Conservation (phyloP, 495 filamentous ascomycete species). For the Schizothecium vesticola region DNA sequence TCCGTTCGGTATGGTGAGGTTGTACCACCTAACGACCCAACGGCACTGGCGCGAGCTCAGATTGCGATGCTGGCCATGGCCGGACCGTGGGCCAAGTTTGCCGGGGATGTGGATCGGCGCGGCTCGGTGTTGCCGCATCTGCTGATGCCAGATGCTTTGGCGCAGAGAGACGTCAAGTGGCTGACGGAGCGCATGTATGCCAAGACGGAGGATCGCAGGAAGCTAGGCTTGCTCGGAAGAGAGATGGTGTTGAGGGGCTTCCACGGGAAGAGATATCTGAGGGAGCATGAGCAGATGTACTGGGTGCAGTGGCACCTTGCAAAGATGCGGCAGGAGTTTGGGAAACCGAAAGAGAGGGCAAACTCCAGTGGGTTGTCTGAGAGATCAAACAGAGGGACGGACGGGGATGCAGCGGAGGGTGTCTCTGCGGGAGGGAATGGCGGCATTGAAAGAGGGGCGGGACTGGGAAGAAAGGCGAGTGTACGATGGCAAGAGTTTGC, state of each 20-base stretch:
- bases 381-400: background rate
- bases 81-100: conserved; percentile 48
- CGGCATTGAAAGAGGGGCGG: background rate
- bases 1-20: conserved; percentile 53
- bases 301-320: conserved; percentile 44
- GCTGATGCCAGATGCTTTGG: conserved; percentile 43
- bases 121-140: conserved; percentile 19
- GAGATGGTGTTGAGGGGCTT: conserved; percentile 58
- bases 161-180: conserved; percentile 45
- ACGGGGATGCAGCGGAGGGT: background rate
- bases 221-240: conserved; percentile 56
- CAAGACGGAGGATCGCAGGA: conserved; percentile 52
- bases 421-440: background rate
- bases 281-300: conserved; percentile 66
- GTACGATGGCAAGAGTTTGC: background rate
- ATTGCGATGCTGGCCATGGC: conserved; percentile 57
- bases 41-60: conserved; percentile 54
- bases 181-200: conserved; percentile 59
- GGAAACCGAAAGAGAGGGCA: background rate
- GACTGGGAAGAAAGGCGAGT: background rate
- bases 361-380: background rate
- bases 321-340: conserved; percentile 10
- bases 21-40: conserved; percentile 59
- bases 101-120: conserved; percentile 17
- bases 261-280: conserved; percentile 56